These are phyloP conservation scores for Argentina anserina DNA, from an alignment of 306 rosid species.

Conservation along the genomic window DNA sequence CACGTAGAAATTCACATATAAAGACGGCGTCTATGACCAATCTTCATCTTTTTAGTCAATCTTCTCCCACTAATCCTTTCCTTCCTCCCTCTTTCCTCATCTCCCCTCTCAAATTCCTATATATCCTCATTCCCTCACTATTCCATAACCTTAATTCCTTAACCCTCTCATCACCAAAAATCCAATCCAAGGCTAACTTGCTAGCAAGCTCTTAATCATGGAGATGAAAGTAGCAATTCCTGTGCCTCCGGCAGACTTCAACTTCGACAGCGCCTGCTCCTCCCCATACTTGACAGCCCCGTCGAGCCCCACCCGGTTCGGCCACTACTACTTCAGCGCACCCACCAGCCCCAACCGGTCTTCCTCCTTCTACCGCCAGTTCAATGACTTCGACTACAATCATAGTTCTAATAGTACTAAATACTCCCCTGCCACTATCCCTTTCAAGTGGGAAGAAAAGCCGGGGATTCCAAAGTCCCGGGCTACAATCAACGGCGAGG, in stretches of 20 bases:
- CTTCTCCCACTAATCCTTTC: not conserved
- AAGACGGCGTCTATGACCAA: constrained; percentile 14
- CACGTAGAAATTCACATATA: not conserved
- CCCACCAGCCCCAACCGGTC: constrained; percentile 74
- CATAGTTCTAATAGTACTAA: not conserved
- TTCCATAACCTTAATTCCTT: constrained; percentile 8
- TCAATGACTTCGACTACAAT: constrained; percentile 10
- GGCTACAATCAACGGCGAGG: not conserved
- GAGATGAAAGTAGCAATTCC: constrained; percentile 28
- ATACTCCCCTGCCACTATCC: constrained; percentile 35
- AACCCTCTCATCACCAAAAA: not conserved
- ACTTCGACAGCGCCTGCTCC: constrained; percentile 73
- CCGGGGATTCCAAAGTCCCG: constrained; percentile 51
- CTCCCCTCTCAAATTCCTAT: constrained; percentile 14
- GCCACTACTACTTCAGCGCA: constrained; percentile 66
- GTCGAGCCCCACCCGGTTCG: constrained; percentile 74
- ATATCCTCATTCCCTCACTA: constrained; percentile 20
- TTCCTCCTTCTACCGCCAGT: constrained; percentile 34
- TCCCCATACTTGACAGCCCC: constrained; percentile 92
- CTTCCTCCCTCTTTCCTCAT: constrained; percentile 17
- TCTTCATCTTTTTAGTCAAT: constrained; percentile 20
- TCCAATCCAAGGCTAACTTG: not conserved
- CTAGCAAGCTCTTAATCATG: constrained; percentile 4
- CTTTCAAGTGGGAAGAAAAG: constrained; percentile 58
- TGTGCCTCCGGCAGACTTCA: constrained; percentile 42